A percentile compares a stretch with the other conserved stretches of the same genome.
Evolutionary conservation across 495 filamentous ascomycete species (phyloP).

Genomic region (Chaetomium fimeti): DNA sequence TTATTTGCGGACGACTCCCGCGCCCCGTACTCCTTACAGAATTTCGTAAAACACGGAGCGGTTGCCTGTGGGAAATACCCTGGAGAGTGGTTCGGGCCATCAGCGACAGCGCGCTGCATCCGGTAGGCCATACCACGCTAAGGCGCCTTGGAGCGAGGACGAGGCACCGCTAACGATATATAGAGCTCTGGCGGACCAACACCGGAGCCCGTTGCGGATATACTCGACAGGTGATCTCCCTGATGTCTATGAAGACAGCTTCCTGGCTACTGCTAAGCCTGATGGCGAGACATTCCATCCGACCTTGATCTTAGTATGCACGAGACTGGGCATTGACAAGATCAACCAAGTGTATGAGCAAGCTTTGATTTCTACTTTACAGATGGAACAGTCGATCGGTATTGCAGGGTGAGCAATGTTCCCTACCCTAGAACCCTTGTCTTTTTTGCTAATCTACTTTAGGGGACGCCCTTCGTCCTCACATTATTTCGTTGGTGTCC

Average conservation of each 20-base stretch:
- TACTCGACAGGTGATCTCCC: slow-evolving; percentile 87
- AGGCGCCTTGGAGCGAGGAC: not conserved
- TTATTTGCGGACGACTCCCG: slow-evolving; percentile 84
- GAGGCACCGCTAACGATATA: not conserved
- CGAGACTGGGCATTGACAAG: slow-evolving; percentile 86
- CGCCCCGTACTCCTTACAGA: slow-evolving; percentile 93
- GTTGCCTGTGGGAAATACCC: slow-evolving; percentile 88
- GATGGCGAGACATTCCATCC: slow-evolving; percentile 67
- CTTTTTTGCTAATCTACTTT: slow-evolving; percentile 18
- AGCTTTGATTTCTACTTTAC: slow-evolving; percentile 73
- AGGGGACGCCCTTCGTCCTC: slow-evolving; percentile 92
- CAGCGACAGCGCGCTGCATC: slow-evolving; percentile 92
- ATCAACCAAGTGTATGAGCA: slow-evolving; percentile 92
- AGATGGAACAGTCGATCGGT: slow-evolving; percentile 86
- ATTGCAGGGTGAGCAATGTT: slow-evolving; percentile 76
- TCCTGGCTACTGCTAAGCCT: slow-evolving; percentile 68
- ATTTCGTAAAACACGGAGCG: slow-evolving; percentile 86
- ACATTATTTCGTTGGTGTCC: slow-evolving; percentile 96
- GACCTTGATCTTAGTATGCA: slow-evolving; percentile 84
- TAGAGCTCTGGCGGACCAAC: slow-evolving; percentile 69
- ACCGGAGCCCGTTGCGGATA: slow-evolving; percentile 63
- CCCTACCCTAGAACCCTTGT: not conserved
- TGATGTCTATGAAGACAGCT: slow-evolving; percentile 88
- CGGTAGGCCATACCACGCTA: slow-evolving; percentile 57
- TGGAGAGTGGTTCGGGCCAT: slow-evolving; percentile 99